Conservation (phyloP, 2,329 filamentous ascomycete species). For the Colletotrichum brevisporum region DNA sequence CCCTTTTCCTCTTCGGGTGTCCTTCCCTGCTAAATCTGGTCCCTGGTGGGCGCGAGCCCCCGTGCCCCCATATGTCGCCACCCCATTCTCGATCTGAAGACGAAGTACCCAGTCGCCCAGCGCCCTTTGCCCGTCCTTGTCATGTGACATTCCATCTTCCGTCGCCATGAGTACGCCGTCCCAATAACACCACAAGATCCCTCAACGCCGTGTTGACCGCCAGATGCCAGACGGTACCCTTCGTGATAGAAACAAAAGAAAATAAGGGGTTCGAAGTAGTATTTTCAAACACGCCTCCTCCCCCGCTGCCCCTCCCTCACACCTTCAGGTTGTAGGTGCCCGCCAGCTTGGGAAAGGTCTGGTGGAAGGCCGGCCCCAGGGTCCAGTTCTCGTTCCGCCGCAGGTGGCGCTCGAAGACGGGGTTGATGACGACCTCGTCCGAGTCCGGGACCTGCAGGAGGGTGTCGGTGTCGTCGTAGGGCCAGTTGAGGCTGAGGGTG, state of each 20-base stretch:
- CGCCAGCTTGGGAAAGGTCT: conserved; percentile 72
- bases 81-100: too few relatives aligned
- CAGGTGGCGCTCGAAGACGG: conserved; percentile 87
- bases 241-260: background rate
- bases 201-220: background rate
- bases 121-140: background rate
- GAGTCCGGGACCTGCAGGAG: conserved; percentile 71
- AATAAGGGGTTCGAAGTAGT: background rate
- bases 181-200: background rate
- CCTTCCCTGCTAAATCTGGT: too few relatives aligned
- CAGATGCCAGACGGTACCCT: background rate
- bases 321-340: conserved; percentile 59
- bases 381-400: conserved; percentile 85
- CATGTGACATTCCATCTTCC: background rate
- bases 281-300: too few relatives aligned
- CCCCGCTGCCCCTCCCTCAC: background rate
- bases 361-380: conserved; percentile 77
- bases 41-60: too few relatives aligned
- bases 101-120: background rate
- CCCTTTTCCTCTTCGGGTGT: too few relatives aligned
- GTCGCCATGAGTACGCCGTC: background rate
- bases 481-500: conserved; percentile 86
- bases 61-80: too few relatives aligned
- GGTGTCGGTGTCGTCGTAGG: conserved; percentile 80
- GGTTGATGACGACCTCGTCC: conserved; percentile 84